Conservation (phyloP, 306 rosid species). For the Citrullus mucosospermus region DNA sequence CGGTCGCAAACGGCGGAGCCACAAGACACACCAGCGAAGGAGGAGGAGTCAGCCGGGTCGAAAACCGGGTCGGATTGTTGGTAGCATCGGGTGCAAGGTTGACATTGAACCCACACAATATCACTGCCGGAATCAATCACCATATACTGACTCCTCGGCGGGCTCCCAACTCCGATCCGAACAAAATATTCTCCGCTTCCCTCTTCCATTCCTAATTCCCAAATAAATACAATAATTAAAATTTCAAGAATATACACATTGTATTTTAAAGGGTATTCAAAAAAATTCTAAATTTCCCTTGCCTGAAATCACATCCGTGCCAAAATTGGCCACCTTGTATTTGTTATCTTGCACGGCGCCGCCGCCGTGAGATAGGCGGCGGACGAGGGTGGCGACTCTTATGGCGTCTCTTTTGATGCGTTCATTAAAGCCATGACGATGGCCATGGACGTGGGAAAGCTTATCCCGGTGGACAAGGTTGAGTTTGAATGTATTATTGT, state of each 20-base stretch:
- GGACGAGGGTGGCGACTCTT: constrained; percentile 39
- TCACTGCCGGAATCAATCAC: constrained; percentile 84
- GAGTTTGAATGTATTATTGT: constrained; percentile 17
- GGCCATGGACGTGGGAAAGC: constrained; percentile 1
- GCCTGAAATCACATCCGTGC: constrained; percentile 39
- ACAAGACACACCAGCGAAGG: constrained; percentile 48
- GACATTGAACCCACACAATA: constrained; percentile 81
- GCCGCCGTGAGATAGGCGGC: constrained; percentile 15
- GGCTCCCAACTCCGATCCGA: constrained; percentile 68
- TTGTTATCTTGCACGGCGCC: not conserved
- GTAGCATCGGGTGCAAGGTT: constrained; percentile 67
- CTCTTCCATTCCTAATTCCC: constrained; percentile 42
- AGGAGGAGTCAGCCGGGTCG: constrained; percentile 63
- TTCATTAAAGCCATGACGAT: constrained; percentile 21
- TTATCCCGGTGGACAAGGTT: constrained; percentile 57
- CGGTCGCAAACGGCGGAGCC: constrained; percentile 47
- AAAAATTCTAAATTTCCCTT: not conserved
- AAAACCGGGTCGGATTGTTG: constrained; percentile 78
- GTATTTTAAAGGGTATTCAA: not conserved
- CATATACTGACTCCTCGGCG: constrained; percentile 50
- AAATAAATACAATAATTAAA: not conserved
- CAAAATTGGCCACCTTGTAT: constrained; percentile 24
- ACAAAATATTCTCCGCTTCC: constrained; percentile 81
- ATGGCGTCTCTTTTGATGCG: constrained; percentile 46
- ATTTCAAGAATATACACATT: not conserved